Conservation (phyloP, 176 grass and related monocot genomes). For the Ensete glaucum region DNA sequence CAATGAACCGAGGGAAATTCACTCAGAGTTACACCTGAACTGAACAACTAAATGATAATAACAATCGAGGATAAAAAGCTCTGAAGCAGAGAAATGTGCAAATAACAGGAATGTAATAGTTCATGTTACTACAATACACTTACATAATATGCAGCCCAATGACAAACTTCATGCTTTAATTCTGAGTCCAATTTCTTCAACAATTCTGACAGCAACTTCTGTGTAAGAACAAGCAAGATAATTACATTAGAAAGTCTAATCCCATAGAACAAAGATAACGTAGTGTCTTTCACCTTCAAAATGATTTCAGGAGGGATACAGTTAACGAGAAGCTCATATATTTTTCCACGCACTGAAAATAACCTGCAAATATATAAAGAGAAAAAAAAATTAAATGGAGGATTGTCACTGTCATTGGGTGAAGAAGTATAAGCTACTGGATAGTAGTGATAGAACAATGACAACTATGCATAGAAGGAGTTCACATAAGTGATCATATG, state of each 20-base stretch:
- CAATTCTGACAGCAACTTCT: conserved; percentile 86
- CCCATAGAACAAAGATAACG: neutral
- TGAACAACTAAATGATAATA: too few species aligned
- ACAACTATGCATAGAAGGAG: too few species aligned
- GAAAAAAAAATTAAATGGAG: neutral
- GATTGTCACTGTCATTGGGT: neutral
- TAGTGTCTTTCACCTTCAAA: conserved; percentile 59
- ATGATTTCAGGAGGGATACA: conserved; percentile 96
- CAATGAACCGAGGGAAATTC: too few species aligned
- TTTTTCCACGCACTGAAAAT: conserved; percentile 79
- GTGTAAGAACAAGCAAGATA: conserved; percentile 23
- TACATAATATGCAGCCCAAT: conserved; percentile 96
- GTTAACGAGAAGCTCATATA: conserved; percentile 95
- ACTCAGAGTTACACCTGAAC: too few species aligned
- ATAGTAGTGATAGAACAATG: too few species aligned
- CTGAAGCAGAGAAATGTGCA: too few species aligned
- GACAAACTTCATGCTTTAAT: conserved; percentile 95
- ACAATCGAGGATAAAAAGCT: too few species aligned
- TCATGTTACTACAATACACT: conserved; percentile 28
- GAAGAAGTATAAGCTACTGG: neutral
- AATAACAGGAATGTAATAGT: neutral
- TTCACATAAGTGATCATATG: too few species aligned
- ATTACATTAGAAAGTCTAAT: neutral
- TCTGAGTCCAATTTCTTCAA: conserved; percentile 89
- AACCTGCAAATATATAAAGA: conserved; percentile 38